A percentile compares a stretch with the other conserved stretches of the same genome.
These are phyloP conservation scores for Paramecium primaurelia DNA, from an alignment of 73 alveolate genomes.

Conservation along the genomic window DNA sequence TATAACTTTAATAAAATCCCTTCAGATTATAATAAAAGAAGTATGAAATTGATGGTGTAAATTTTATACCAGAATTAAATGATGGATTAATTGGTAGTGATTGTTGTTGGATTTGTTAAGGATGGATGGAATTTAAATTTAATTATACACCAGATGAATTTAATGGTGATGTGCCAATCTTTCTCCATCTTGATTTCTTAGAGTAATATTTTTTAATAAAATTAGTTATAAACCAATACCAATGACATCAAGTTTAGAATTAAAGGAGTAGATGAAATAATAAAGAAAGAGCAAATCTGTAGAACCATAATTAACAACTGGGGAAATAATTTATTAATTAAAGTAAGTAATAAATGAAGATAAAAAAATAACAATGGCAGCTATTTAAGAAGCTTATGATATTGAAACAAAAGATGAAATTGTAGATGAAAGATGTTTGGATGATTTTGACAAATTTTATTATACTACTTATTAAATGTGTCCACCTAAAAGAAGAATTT, in stretches of 20 bases:
- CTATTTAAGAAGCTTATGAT: constrained; percentile 27
- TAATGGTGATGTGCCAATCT: not conserved
- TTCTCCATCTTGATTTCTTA: constrained; percentile 3
- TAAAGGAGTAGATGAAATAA: not conserved
- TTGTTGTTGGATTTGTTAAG: constrained; percentile 50
- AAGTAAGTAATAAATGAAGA: not conserved
- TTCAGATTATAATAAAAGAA: not conserved
- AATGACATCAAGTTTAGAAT: constrained; percentile 19
- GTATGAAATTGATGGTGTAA: constrained; percentile 15
- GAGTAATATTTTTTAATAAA: not conserved
- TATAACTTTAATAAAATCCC: not conserved
- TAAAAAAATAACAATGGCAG: constrained; percentile 24
- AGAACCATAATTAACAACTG: not conserved
- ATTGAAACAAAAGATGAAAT: not conserved
- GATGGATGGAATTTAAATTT: constrained; percentile 31
- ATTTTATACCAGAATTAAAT: not conserved
- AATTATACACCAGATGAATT: not conserved
- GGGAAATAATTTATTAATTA: constrained; percentile 18
- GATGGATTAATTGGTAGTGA: not conserved
- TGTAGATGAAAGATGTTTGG: not conserved
- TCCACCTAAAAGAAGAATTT: constrained; percentile 50
- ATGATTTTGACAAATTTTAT: not conserved
- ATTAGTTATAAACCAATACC: constrained; percentile 11
- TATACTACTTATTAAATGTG: constrained; percentile 39
- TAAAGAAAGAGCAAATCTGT: not conserved